These are phyloP conservation scores for Periconia macrospinosa DNA, from an alignment of 2,329 filamentous ascomycete genomes.

Conservation along the genomic window DNA sequence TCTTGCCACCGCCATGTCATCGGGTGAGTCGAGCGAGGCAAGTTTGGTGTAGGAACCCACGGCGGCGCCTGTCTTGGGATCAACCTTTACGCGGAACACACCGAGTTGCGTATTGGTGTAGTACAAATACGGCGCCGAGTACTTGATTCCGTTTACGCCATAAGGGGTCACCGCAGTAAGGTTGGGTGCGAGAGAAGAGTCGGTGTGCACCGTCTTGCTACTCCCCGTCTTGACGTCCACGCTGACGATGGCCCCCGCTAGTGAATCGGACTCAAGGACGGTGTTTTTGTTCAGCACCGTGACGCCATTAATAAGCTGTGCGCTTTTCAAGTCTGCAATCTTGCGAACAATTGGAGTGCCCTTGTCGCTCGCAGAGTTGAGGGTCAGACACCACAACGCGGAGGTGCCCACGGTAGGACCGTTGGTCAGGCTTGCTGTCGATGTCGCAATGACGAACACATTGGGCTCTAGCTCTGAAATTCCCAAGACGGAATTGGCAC, in stretches of 20 bases:
- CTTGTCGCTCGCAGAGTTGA: too few relatives aligned
- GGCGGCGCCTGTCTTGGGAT: constrained; percentile 6
- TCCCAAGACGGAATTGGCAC: constrained; percentile 30
- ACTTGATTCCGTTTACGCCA: constrained; percentile 25
- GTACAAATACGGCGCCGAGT: constrained; percentile 14
- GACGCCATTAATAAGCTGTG: constrained; percentile 25
- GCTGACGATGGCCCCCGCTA: constrained; percentile 13
- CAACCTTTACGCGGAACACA: constrained; percentile 17
- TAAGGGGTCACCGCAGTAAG: neutral
- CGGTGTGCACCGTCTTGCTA: too few relatives aligned
- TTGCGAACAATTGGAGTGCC: constrained; percentile 7
- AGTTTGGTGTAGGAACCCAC: constrained; percentile 8
- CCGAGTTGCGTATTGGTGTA: constrained; percentile 21
- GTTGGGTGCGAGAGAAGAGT: too few relatives aligned
- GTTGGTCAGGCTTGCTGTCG: constrained; percentile 9
- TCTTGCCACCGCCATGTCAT: constrained; percentile 22
- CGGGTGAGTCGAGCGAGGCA: constrained; percentile 6
- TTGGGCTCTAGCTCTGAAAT: constrained; percentile 42
- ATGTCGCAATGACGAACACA: constrained; percentile 36
- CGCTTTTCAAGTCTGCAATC: constrained; percentile 14
- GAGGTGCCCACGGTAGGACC: constrained; percentile 8
- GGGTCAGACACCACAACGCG: too few relatives aligned
- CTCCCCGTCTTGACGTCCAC: constrained; percentile 11
- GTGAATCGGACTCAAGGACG: constrained; percentile 26
- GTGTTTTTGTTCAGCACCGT: constrained; percentile 14